Conservation (phyloP, 2,329 filamentous ascomycete genomes). For the Colletotrichum liaoningense region DNA sequence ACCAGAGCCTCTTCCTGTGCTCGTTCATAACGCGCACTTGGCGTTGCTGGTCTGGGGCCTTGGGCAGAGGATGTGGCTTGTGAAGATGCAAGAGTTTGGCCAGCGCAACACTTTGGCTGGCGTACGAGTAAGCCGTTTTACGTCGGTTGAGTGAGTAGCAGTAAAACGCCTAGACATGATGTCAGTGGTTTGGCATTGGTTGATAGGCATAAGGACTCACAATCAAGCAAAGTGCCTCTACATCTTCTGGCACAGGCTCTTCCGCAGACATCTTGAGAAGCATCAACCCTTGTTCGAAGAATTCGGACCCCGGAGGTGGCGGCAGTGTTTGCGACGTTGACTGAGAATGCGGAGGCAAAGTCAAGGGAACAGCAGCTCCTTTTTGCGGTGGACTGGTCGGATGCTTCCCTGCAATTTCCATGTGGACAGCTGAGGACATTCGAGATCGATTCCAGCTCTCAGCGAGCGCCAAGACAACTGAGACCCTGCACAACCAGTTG, state of each 20-base stretch:
- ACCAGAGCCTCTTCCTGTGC: constrained; percentile 32
- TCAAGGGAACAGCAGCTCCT: not conserved
- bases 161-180: constrained; percentile 26
- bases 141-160: constrained; percentile 35
- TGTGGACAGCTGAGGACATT: not conserved
- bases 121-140: constrained; percentile 33
- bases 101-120: constrained; percentile 30
- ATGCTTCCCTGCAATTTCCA: not conserved
- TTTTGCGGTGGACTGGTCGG: not conserved
- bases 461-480: constrained; percentile 36
- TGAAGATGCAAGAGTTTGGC: constrained; percentile 28
- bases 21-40: constrained; percentile 6
- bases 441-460: constrained; percentile 34
- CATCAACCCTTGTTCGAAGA: constrained; percentile 35
- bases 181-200: too few relatives aligned
- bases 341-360: not conserved
- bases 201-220: not conserved
- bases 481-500: constrained; percentile 37
- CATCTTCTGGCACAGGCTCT: constrained; percentile 27
- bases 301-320: constrained; percentile 32
- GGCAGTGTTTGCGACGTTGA: not conserved
- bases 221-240: constrained; percentile 26
- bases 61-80: not conserved
- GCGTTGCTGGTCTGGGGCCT: not conserved
- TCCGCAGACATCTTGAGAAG: constrained; percentile 30